A percentile compares a stretch with the other conserved stretches of the same genome.
phyloP scores from a whole-genome alignment of 2,329 filamentous ascomycete species.

The Xenosphaeropsis pyriputrescens region DNA sequence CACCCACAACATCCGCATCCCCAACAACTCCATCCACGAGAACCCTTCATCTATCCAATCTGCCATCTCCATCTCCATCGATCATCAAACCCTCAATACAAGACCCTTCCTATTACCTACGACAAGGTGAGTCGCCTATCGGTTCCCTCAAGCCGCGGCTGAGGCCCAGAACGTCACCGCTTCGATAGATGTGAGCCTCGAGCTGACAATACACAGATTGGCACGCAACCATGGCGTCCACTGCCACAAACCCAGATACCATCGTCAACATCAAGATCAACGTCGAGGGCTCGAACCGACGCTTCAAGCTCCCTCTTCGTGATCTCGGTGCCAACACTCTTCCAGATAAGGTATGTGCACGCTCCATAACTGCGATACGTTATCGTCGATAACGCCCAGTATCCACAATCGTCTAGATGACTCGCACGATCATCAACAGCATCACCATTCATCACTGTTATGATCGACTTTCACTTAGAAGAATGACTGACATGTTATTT shows the following conservation, averaged over 20 bases:
- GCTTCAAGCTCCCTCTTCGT: conserved; percentile 79
- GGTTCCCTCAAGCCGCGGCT: conserved; percentile 7
- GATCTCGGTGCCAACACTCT: conserved; percentile 65
- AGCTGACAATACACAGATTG: conserved; percentile 12
- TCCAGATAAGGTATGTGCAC: conserved; percentile 61
- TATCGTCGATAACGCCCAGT: too few species aligned
- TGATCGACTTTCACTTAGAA: too few species aligned
- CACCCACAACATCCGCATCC: too few species aligned
- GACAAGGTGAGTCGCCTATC: conserved; percentile 3
- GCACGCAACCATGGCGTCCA: conserved; percentile 15
- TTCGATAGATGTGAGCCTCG: not conserved
- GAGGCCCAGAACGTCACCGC: conserved; percentile 11
- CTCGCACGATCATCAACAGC: too few species aligned
- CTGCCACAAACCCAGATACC: conserved; percentile 39
- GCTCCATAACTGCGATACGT: too few species aligned
- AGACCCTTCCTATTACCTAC: too few species aligned
- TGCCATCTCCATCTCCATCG: too few species aligned
- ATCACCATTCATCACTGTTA: too few species aligned
- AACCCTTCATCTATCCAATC: too few species aligned
- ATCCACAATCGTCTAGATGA: too few species aligned
- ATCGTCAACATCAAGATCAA: conserved; percentile 76
- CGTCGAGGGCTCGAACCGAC: conserved; percentile 59
- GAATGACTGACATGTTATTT: not conserved
- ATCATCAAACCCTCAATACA: not conserved
- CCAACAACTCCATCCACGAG: too few species aligned